Evolutionary conservation across 1,284 basidiomycete species (phyloP).

Genomic region (Fomitiporia mediterranea): DNA sequence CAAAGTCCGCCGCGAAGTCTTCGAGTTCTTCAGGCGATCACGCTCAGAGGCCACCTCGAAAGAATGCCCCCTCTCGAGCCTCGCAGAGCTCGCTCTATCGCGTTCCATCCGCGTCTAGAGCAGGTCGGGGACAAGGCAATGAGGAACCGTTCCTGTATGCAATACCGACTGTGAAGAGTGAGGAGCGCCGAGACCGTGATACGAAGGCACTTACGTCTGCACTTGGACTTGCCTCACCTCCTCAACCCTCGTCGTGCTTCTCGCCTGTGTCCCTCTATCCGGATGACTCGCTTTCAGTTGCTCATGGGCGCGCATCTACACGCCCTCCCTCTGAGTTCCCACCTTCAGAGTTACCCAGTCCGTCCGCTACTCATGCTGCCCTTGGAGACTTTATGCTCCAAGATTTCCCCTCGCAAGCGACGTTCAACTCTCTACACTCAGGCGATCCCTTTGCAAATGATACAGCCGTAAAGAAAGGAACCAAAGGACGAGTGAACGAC

Average conservation of each 20-base stretch:
- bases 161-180: slow-evolving; percentile 37
- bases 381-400: slow-evolving; percentile 59
- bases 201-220: slow-evolving; percentile 49
- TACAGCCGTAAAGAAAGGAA: slow-evolving; percentile 19
- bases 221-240: slow-evolving; percentile 40
- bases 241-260: slow-evolving; percentile 32
- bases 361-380: slow-evolving; percentile 37
- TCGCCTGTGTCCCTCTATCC: slow-evolving; percentile 58
- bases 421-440: slow-evolving; percentile 25
- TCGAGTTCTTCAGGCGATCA: slow-evolving; percentile 10
- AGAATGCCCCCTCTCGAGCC: not conserved
- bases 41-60: slow-evolving; percentile 3
- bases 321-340: slow-evolving; percentile 17
- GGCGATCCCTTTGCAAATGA: slow-evolving; percentile 15
- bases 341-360: slow-evolving; percentile 18
- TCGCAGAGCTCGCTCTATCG: slow-evolving; percentile 19
- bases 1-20: slow-evolving; percentile 12
- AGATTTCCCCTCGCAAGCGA: slow-evolving; percentile 36
- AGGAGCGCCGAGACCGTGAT: slow-evolving; percentile 43
- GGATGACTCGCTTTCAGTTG: slow-evolving; percentile 64
- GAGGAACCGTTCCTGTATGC: slow-evolving; percentile 28
- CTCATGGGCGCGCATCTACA: slow-evolving; percentile 35
- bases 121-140: slow-evolving; percentile 26
- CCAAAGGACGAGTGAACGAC: slow-evolving; percentile 34
- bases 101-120: slow-evolving; percentile 22